These are phyloP conservation scores for Globisporangium iwayamae DNA, from an alignment of 352 stramenopile species.

Conservation along the genomic window DNA sequence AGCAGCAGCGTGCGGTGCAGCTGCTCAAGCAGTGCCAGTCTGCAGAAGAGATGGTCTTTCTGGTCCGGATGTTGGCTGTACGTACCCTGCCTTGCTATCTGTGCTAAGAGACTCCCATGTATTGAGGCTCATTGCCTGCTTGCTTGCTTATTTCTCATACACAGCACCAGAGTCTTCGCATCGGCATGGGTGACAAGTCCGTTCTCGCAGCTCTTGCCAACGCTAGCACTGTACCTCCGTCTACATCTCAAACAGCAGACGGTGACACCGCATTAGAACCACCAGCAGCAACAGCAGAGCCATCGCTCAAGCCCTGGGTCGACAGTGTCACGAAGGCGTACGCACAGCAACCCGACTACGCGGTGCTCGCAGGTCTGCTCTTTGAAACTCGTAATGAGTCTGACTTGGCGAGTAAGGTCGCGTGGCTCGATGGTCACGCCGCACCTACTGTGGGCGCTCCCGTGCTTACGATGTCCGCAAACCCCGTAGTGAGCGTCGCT, in stretches of 20 bases:
- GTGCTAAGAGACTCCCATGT: background rate
- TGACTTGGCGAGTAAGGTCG: constrained; percentile 21
- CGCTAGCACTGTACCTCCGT: constrained; percentile 23
- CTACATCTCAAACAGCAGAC: background rate
- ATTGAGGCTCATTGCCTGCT: background rate
- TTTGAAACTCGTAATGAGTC: constrained; percentile 24
- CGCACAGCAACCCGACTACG: constrained; percentile 66
- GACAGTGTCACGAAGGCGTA: constrained; percentile 66
- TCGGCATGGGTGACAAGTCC: constrained; percentile 80
- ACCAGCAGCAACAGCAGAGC: background rate
- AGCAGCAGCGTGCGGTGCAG: constrained; percentile 56
- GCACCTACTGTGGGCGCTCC: constrained; percentile 46
- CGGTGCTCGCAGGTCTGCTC: constrained; percentile 41
- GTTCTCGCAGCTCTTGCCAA: constrained; percentile 64
- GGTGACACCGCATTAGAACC: background rate
- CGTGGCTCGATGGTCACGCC: constrained; percentile 32
- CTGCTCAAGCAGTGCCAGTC: constrained; percentile 54
- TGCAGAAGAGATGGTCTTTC: constrained; percentile 51
- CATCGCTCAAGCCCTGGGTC: constrained; percentile 38
- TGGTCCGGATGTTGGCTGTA: constrained; percentile 76
- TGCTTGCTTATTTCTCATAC: background rate
- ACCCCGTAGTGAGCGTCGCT: constrained; percentile 59
- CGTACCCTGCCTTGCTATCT: constrained; percentile 10
- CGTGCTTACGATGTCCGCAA: constrained; percentile 79
- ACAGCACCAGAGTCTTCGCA: constrained; percentile 81